These are phyloP conservation scores for Pinus taeda DNA, from an alignment of 75 land plant genomes.

Conservation along the genomic window DNA sequence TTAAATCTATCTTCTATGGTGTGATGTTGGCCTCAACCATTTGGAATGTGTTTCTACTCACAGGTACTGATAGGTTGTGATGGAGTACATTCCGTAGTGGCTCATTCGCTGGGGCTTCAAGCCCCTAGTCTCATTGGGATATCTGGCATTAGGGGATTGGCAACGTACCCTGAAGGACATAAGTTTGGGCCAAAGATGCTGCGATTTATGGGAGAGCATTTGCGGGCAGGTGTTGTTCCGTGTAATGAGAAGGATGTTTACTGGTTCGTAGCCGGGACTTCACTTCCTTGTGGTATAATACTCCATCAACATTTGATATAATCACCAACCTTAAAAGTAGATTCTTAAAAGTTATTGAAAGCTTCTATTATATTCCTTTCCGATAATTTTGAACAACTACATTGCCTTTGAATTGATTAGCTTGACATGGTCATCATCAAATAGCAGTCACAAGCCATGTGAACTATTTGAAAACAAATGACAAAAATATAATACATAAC, in stretches of 20 bases:
- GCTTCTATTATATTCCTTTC: background rate
- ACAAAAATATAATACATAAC: background rate
- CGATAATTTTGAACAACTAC: background rate
- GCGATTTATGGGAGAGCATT: too few species aligned
- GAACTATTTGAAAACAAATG: background rate
- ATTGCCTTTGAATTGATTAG: background rate
- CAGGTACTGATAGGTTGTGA: too few species aligned
- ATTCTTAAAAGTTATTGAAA: too few species aligned
- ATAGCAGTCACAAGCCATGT: background rate
- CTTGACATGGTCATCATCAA: background rate
- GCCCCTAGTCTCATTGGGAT: constrained; percentile 23
- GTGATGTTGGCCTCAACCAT: background rate
- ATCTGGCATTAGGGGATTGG: constrained; percentile 31
- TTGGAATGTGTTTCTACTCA: too few species aligned
- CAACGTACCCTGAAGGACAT: constrained; percentile 34
- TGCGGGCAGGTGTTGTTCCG: too few species aligned
- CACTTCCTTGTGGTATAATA: too few species aligned
- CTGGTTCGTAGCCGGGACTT: too few species aligned
- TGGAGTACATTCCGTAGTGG: too few species aligned
- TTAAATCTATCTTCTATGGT: background rate
- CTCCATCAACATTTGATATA: too few species aligned
- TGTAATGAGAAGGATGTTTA: too few species aligned
- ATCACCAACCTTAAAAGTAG: too few species aligned
- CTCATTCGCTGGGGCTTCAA: too few species aligned
- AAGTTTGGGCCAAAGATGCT: constrained; percentile 10